Evolutionary conservation across 2,329 filamentous ascomycete genomes (phyloP), one percentile per base, ranked within the genome.

Genomic region (Aureobasidium pullulans): DNA sequence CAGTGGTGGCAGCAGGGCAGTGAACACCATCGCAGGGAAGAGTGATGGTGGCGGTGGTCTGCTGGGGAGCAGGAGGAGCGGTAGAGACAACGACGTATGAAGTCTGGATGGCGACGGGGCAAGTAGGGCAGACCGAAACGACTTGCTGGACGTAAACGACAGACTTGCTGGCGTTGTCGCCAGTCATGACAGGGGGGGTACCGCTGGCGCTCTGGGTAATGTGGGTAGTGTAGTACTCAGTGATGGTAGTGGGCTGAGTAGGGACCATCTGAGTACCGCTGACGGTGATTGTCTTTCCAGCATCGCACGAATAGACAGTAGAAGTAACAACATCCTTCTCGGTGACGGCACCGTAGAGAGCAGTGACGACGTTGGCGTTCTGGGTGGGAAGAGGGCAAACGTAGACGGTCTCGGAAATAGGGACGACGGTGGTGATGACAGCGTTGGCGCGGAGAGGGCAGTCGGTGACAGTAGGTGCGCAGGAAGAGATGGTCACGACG

Each of bases 231-330:
- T 37, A 46, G 32, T 29, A 39, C 19, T 44, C 16, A 31, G 47
- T 59, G 37, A 44, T 31, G 15, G 57, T 46, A 28, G 59, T 48
- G 19, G 59, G 13, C 56, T 59, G 36, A 42, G 44, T 34, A n/a
- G 44, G 44, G 23, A 49, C 56, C 34, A 43, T 58, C 11, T 44
- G 29, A 28, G 56, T 49, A 2, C 46, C 57, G 31, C n/a, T 19
- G 16, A 44, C 39, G 10, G 57, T 59, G 7, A 59, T 28, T 1
- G 57, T 59, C 29, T 43, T 15, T 10, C 52, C 53, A 31, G 67
- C 70, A 23, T n/a, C n/a, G n/a, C n/a, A n/a, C n/a, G n/a, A n/a
- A 39, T 68, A 71, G 23, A 72, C 46, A 40, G 57, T 59, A 37
- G 13, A 36, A 16, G 57, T 59, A 16, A 37, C 47, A 34, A 50